phyloP scores from a whole-genome alignment of 441 rosid genomes.

The Adansonia rubrostipa region DNA sequence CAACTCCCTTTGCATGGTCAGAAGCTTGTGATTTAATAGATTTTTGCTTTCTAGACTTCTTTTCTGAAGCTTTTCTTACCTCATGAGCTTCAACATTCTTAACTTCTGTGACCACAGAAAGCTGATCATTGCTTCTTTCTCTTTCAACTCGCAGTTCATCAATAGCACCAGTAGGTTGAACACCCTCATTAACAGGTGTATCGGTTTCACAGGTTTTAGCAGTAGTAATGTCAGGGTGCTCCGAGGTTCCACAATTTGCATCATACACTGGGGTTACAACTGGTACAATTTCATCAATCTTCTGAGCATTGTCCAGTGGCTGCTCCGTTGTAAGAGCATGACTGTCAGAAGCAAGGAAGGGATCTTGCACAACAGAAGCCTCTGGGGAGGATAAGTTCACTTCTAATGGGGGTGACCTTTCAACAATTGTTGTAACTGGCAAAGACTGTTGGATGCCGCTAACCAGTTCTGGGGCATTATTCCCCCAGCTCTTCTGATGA shows the following conservation, averaged over 20 bases:
- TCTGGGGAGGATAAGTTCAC: conserved; percentile 37
- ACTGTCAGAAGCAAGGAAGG: conserved; percentile 38
- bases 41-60: conserved; percentile 88
- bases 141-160: conserved; percentile 41
- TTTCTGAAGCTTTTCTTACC: conserved; percentile 67
- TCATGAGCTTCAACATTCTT: conserved; percentile 61
- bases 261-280: conserved; percentile 30
- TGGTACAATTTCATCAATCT: conserved; percentile 34
- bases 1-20: conserved; percentile 60
- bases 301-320: conserved; percentile 34
- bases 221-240: conserved; percentile 23
- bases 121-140: conserved; percentile 41
- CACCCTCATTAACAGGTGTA: conserved; percentile 33
- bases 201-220: conserved; percentile 43
- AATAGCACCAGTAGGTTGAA: conserved; percentile 37
- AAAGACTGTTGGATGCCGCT: conserved; percentile 43
- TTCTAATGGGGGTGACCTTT: conserved; percentile 46
- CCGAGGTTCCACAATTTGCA: conserved; percentile 30
- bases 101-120: conserved; percentile 38
- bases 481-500: conserved; percentile 44
- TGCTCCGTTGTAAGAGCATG: conserved; percentile 38
- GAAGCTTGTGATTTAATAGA: conserved; percentile 58
- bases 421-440: conserved; percentile 37
- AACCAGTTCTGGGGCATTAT: conserved; percentile 45
- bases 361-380: conserved; percentile 39